Evolutionary conservation across 768 basidiomycete species (phyloP).

Genomic region (Tubosaeta sp.): DNA sequence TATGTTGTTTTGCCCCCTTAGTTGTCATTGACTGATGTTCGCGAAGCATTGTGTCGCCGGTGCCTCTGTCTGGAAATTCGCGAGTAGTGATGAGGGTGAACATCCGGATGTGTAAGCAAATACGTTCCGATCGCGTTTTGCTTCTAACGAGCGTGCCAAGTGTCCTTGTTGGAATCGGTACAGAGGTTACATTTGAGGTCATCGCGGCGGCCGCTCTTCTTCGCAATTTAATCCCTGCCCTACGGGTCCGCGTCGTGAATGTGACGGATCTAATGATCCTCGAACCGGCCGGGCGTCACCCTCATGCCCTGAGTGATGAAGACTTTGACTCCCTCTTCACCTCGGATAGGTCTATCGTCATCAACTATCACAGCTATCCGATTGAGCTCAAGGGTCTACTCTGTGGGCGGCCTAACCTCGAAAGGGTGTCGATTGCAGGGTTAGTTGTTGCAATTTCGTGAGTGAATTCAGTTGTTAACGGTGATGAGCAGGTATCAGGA

Average conservation of each 20-base stretch:
- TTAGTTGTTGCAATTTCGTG: conserved; percentile 15
- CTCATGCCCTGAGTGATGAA: conserved; percentile 61
- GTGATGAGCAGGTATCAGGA: conserved; percentile 45
- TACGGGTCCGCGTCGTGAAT: conserved; percentile 85
- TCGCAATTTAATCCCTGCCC: conserved; percentile 58
- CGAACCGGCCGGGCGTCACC: conserved; percentile 62
- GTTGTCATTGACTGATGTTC: background rate
- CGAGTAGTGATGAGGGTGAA: conserved; percentile 67
- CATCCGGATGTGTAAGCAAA: conserved; percentile 62
- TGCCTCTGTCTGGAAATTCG: conserved; percentile 82
- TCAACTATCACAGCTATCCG: conserved; percentile 85
- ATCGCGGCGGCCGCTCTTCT: conserved; percentile 82
- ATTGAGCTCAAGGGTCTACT: conserved; percentile 66
- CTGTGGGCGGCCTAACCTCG: conserved; percentile 48
- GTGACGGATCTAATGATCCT: conserved; percentile 89
- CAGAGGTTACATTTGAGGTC: conserved; percentile 86
- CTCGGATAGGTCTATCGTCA: conserved; percentile 58
- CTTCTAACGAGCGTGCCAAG: conserved; percentile 28
- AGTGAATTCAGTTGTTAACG: background rate
- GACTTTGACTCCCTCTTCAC: conserved; percentile 75
- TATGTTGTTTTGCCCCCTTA: conserved; percentile 22
- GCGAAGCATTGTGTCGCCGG: conserved; percentile 79
- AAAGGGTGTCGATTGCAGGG: conserved; percentile 54
- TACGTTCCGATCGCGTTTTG: background rate
- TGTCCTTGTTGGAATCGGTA: conserved; percentile 83